A percentile compares a stretch with the other conserved stretches of the same genome.
These are phyloP conservation scores for Hymenoscyphus repandus DNA, from an alignment of 2,329 filamentous ascomycete species.

Conservation along the genomic window DNA sequence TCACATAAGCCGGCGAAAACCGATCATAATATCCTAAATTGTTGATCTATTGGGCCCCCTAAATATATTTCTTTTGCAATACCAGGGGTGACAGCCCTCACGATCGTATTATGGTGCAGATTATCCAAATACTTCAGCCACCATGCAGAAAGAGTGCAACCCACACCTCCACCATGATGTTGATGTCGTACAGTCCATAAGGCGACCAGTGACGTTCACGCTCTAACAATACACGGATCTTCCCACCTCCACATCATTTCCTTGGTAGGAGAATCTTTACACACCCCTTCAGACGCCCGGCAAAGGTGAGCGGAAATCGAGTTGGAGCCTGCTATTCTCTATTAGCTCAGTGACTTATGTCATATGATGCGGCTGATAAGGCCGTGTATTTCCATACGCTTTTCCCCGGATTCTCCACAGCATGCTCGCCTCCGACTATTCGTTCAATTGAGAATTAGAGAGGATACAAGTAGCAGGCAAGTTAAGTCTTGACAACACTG, in stretches of 20 bases:
- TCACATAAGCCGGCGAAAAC: too few species aligned
- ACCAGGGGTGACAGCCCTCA: too few species aligned
- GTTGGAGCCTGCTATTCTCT: background rate
- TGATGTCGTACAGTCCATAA: background rate
- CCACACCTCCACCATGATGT: background rate
- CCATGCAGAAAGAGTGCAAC: too few species aligned
- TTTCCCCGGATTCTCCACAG: background rate
- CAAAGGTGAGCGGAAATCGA: background rate
- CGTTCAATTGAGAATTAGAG: background rate
- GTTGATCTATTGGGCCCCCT: too few species aligned
- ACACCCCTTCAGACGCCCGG: too few species aligned
- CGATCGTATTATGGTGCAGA: too few species aligned
- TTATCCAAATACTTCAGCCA: too few species aligned
- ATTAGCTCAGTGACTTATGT: background rate
- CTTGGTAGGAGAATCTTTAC: background rate
- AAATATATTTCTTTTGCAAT: too few species aligned
- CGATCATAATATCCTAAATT: too few species aligned
- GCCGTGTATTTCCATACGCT: background rate
- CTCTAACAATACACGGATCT: background rate
- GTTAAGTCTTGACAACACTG: too few species aligned
- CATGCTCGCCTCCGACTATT: background rate
- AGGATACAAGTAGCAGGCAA: too few species aligned
- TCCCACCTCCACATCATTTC: background rate
- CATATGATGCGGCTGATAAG: conserved; percentile 1
- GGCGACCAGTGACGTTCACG: background rate